A percentile compares a stretch with the other conserved stretches of the same genome.
phyloP scores from a whole-genome alignment of 495 filamentous ascomycete genomes.

The Trichocladium antarcticum region DNA sequence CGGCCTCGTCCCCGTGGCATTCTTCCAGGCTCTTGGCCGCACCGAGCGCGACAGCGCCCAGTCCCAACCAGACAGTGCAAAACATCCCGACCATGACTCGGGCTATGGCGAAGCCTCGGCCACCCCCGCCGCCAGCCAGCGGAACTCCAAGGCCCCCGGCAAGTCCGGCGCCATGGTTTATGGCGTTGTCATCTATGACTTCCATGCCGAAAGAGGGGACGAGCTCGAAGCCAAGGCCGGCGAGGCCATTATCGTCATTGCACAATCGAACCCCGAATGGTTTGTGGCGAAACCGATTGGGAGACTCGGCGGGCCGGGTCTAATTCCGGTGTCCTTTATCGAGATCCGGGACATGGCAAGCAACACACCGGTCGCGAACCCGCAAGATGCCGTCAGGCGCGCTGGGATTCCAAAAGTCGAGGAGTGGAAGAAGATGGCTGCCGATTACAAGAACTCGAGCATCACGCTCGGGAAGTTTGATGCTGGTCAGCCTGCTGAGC shows the following conservation, averaged over 20 bases:
- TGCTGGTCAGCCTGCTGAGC: slow-evolving; percentile 45
- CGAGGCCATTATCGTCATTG: slow-evolving; percentile 95
- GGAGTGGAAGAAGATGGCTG: slow-evolving; percentile 99
- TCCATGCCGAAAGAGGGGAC: slow-evolving; percentile 86
- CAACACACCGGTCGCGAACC: slow-evolving; percentile 68
- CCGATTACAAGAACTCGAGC: slow-evolving; percentile 97
- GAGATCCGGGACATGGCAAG: slow-evolving; percentile 92
- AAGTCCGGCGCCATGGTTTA: slow-evolving; percentile 86
- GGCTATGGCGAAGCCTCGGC: slow-evolving; percentile 60
- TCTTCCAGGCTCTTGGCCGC: slow-evolving; percentile 85
- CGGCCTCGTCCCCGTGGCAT: slow-evolving; percentile 84
- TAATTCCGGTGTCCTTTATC: slow-evolving; percentile 95
- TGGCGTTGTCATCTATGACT: slow-evolving; percentile 94
- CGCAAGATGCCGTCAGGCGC: slow-evolving; percentile 72
- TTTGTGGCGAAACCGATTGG: slow-evolving; percentile 98
- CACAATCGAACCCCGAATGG: slow-evolving; percentile 99
- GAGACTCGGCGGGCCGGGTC: slow-evolving; percentile 78
- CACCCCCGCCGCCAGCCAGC: slow-evolving; percentile 33
- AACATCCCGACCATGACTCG: slow-evolving; percentile 55
- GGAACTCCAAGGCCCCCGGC: slow-evolving; percentile 43
- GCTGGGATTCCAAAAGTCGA: slow-evolving; percentile 96
- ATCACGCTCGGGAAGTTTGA: slow-evolving; percentile 91
- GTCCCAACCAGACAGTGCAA: slow-evolving; percentile 52
- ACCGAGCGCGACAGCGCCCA: slow-evolving; percentile 77
- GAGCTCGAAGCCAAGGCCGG: slow-evolving; percentile 91